phyloP scores from a whole-genome alignment of 1,284 basidiomycete species.

The Apiotrichum brassicae region DNA sequence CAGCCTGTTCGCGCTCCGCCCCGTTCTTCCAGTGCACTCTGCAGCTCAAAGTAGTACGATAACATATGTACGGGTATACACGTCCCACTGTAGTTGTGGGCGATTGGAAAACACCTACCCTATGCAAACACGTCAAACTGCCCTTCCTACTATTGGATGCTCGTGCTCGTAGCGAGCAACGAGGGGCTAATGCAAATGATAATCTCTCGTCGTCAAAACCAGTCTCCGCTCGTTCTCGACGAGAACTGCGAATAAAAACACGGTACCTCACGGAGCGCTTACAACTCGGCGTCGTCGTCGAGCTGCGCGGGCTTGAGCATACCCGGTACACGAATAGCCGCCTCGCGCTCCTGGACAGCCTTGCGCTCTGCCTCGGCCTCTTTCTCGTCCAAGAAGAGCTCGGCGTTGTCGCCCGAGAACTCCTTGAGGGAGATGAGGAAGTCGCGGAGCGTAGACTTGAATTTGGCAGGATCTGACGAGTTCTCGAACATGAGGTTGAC shows the following conservation, averaged over 20 bases:
- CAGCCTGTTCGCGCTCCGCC: too few species aligned
- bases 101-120: neutral
- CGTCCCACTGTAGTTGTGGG: neutral
- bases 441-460: constrained; percentile 87
- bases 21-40: neutral
- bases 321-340: constrained; percentile 91
- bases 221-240: neutral
- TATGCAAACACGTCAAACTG: constrained; percentile 5
- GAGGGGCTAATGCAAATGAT: constrained; percentile 6
- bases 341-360: constrained; percentile 73
- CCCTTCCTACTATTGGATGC: neutral
- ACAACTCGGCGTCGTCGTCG: constrained; percentile 61
- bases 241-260: too few species aligned
- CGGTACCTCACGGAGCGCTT: neutral
- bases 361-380: constrained; percentile 70
- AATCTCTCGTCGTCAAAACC: too few species aligned
- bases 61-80: constrained; percentile 9
- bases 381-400: constrained; percentile 91
- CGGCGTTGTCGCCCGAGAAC: constrained; percentile 73
- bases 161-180: neutral
- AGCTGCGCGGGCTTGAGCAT: constrained; percentile 95
- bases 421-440: constrained; percentile 82
- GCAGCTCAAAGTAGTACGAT: constrained; percentile 2
- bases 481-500: constrained; percentile 76
- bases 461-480: constrained; percentile 81